Conservation (phyloP, 2,329 filamentous ascomycete genomes). For the Ophiostoma sp. region DNA sequence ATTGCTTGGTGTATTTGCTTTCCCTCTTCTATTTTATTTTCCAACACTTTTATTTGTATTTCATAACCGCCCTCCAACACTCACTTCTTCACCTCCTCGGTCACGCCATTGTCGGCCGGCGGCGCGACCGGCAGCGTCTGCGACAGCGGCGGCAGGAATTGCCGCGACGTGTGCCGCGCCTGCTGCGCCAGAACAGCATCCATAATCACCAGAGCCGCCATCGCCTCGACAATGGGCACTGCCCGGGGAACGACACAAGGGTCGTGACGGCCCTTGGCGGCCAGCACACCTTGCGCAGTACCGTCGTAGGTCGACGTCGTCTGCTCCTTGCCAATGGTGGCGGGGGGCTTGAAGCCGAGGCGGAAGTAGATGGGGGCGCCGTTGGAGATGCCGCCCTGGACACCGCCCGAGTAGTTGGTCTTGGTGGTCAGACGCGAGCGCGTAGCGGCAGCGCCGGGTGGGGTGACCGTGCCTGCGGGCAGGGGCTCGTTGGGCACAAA, state of each 20-base stretch:
- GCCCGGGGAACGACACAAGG: constrained; percentile 89
- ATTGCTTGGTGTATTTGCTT: neutral
- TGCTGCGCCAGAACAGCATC: constrained; percentile 85
- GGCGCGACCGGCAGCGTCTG: constrained; percentile 33
- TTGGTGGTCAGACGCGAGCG: constrained; percentile 72
- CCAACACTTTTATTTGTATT: neutral
- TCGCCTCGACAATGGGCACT: constrained; percentile 85
- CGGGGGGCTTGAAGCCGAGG: constrained; percentile 90
- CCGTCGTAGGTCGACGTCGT: constrained; percentile 78
- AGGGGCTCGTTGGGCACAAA: constrained; percentile 64
- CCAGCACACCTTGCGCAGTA: constrained; percentile 68
- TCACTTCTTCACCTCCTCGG: constrained; percentile 13
- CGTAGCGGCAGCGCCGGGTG: constrained; percentile 47
- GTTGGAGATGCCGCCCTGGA: constrained; percentile 94
- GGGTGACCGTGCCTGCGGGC: constrained; percentile 45
- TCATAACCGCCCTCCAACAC: too few relatives aligned
- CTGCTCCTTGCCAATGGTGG: constrained; percentile 89
- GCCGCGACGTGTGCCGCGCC: constrained; percentile 52
- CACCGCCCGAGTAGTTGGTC: constrained; percentile 93
- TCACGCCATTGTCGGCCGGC: constrained; percentile 17
- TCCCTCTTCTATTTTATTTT: neutral
- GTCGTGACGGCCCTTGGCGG: constrained; percentile 92
- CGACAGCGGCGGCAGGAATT: constrained; percentile 45
- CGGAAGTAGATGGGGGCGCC: constrained; percentile 93
- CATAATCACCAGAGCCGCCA: constrained; percentile 85